Conservation (phyloP, 2,329 filamentous ascomycete genomes). For the Botrytis deweyae region DNA sequence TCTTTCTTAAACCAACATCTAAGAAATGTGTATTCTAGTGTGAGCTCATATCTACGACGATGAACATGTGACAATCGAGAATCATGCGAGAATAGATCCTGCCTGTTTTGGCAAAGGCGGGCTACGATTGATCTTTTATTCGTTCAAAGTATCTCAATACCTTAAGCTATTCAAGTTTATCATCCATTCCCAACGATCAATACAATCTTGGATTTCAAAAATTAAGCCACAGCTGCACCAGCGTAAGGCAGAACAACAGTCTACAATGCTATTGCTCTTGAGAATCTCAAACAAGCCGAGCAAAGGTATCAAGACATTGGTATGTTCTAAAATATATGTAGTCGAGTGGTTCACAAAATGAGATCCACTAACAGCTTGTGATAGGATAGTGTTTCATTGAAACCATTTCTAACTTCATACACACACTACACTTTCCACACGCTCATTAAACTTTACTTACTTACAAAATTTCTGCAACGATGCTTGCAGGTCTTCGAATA, state of each 20-base stretch:
- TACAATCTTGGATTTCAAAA: background rate
- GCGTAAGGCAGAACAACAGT: background rate
- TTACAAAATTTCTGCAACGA: too few relatives aligned
- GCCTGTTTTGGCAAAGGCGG: background rate
- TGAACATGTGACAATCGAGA: background rate
- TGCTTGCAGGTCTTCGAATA: background rate
- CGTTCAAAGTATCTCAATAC: background rate
- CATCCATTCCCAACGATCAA: background rate
- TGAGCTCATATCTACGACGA: background rate
- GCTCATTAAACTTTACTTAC: background rate
- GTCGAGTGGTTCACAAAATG: too few relatives aligned
- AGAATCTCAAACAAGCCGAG: background rate
- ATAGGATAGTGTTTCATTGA: background rate
- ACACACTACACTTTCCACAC: background rate
- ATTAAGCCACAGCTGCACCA: background rate
- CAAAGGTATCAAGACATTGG: background rate
- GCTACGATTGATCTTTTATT: too few relatives aligned
- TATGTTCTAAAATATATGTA: background rate
- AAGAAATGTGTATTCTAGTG: background rate
- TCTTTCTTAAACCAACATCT: background rate
- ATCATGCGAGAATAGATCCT: background rate
- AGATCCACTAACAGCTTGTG: background rate
- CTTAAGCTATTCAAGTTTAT: background rate
- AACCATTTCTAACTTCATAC: background rate
- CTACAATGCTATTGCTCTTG: background rate